These are phyloP conservation scores for Lophiotrema nucula DNA, from an alignment of 495 filamentous ascomycete species.

Conservation along the genomic window DNA sequence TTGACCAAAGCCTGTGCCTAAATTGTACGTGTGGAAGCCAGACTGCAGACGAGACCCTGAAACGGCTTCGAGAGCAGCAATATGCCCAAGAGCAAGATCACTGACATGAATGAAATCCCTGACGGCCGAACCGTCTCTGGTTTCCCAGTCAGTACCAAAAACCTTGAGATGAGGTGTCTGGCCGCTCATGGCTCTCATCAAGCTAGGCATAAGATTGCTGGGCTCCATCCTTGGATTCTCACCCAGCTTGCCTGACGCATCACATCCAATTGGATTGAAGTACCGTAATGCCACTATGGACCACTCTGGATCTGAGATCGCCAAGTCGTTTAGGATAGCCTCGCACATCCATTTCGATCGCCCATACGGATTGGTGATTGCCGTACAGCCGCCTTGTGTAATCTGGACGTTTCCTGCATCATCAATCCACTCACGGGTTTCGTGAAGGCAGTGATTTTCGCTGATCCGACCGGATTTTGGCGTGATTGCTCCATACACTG, in stretches of 20 bases:
- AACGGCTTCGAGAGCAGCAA: constrained; percentile 48
- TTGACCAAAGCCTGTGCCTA: not conserved
- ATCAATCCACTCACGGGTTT: not conserved
- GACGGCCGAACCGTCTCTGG: constrained; percentile 43
- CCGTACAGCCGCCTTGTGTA: not conserved
- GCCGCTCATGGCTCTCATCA: not conserved
- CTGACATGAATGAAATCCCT: constrained; percentile 58
- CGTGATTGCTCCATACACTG: constrained; percentile 58
- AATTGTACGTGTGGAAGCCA: not conserved
- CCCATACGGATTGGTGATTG: constrained; percentile 62
- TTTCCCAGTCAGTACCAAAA: constrained; percentile 62
- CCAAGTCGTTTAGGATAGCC: constrained; percentile 59
- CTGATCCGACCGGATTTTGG: constrained; percentile 37
- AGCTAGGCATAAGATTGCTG: not conserved
- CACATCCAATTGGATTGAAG: constrained; percentile 64
- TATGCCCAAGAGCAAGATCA: constrained; percentile 63
- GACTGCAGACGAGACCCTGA: not conserved
- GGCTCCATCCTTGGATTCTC: constrained; percentile 53
- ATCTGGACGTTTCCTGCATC: not conserved
- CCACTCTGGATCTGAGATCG: constrained; percentile 56
- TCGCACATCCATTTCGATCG: constrained; percentile 64
- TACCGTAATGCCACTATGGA: constrained; percentile 60
- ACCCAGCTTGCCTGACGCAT: constrained; percentile 58
- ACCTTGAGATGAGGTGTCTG: constrained; percentile 41
- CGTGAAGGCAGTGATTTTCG: not conserved